Evolutionary conservation across 768 basidiomycete species (phyloP).

Genomic region (Pisolithus microcarpus): DNA sequence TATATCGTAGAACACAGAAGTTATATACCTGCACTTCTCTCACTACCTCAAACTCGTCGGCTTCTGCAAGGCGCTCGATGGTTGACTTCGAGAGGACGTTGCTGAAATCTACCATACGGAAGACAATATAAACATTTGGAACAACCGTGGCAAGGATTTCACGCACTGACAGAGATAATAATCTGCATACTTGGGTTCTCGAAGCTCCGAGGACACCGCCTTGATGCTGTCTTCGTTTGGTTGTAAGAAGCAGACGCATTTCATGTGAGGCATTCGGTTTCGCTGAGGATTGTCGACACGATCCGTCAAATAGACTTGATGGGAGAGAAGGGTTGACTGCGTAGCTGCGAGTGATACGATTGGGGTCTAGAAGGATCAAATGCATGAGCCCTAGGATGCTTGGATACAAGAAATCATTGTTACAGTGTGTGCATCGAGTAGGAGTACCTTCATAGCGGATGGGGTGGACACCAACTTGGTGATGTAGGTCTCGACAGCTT

Average conservation of each 20-base stretch:
- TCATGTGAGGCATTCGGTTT: constrained; percentile 93
- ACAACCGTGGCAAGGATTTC: constrained; percentile 34
- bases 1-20: not conserved
- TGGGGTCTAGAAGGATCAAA: constrained; percentile 59
- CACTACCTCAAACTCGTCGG: constrained; percentile 94
- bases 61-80: constrained; percentile 89
- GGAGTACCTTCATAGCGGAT: constrained; percentile 88
- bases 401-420: constrained; percentile 15
- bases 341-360: constrained; percentile 93
- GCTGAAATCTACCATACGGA: constrained; percentile 71
- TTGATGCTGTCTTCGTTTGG: constrained; percentile 76
- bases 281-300: constrained; percentile 90
- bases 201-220: constrained; percentile 76
- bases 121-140: constrained; percentile 12
- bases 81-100: constrained; percentile 83
- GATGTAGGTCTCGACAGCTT: constrained; percentile 92
- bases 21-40: constrained; percentile 84
- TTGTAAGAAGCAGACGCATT: constrained; percentile 91
- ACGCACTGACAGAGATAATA: constrained; percentile 99
- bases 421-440: constrained; percentile 92
- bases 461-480: constrained; percentile 82
- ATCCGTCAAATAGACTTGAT: constrained; percentile 97
- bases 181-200: constrained; percentile 91
- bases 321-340: constrained; percentile 85
- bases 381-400: not conserved